Evolutionary conservation across 257 asterid species (phyloP).

Genomic region (Knoxia roxburghii): DNA sequence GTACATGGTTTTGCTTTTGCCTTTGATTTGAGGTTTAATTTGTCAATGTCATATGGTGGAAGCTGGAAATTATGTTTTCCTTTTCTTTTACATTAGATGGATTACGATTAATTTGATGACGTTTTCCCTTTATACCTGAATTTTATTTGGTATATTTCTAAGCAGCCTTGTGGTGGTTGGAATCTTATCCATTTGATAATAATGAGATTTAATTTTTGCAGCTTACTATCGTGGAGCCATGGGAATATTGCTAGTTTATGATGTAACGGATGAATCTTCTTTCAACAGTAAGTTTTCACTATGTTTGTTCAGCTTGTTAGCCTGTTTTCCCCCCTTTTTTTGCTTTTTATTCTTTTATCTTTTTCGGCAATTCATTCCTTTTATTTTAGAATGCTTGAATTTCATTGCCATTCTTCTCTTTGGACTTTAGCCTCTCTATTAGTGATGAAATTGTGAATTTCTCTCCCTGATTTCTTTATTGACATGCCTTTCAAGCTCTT

Average conservation of each 20-base stretch:
- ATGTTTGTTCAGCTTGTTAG: not conserved
- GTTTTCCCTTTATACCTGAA: not conserved
- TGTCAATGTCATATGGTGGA: not conserved
- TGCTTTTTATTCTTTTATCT: not conserved
- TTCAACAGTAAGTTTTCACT: conserved; percentile 53
- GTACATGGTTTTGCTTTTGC: conserved; percentile 25
- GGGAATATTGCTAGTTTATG: conserved; percentile 81
- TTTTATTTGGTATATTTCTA: not conserved
- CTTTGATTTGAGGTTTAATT: not conserved
- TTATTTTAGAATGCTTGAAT: not conserved
- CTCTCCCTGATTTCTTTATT: not conserved
- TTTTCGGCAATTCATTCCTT: not conserved
- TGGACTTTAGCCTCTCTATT: not conserved
- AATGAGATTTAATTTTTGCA: conserved; percentile 25
- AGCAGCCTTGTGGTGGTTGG: not conserved
- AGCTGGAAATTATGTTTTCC: not conserved
- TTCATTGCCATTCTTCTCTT: not conserved
- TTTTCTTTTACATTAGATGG: not conserved
- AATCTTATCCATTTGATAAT: not conserved
- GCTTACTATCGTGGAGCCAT: conserved; percentile 92
- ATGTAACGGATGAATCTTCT: conserved; percentile 74
- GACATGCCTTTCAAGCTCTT: not conserved
- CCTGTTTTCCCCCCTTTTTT: not conserved
- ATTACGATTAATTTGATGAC: too few relatives aligned
- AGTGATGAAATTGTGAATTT: too few relatives aligned